phyloP scores from a whole-genome alignment of 768 basidiomycete species.

The Harrya chromipes region DNA sequence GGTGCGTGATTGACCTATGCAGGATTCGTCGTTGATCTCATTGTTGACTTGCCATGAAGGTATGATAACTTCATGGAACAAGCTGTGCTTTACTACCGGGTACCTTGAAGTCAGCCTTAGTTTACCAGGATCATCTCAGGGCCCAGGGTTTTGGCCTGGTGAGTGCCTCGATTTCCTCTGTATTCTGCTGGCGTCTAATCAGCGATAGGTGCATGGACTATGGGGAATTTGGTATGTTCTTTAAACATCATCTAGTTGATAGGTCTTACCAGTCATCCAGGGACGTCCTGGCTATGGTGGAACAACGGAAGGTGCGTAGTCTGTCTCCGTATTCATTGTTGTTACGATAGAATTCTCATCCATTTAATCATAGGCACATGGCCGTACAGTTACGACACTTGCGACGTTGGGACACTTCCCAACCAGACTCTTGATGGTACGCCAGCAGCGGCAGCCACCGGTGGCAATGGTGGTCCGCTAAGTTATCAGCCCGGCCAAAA shows the following conservation, averaged over 20 bases:
- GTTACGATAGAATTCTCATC: not conserved
- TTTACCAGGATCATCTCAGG: conserved; percentile 58
- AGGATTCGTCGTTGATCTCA: not conserved
- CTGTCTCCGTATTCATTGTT: not conserved
- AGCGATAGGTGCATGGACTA: conserved; percentile 59
- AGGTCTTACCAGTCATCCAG: conserved; percentile 39
- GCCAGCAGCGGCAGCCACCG: conserved; percentile 58
- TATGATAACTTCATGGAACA: conserved; percentile 88
- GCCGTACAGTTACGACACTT: conserved; percentile 83
- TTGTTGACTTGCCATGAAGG: conserved; percentile 33
- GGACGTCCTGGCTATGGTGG: conserved; percentile 88
- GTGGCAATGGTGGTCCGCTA: conserved; percentile 43
- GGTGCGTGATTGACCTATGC: conserved; percentile 41
- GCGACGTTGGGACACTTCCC: conserved; percentile 83
- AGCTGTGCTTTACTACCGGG: conserved; percentile 91
- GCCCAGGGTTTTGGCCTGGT: conserved; percentile 87
- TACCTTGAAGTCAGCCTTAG: conserved; percentile 84
- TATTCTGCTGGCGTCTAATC: conserved; percentile 3
- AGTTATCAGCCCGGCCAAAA: conserved; percentile 87
- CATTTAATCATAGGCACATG: conserved; percentile 40
- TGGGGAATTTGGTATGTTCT: conserved; percentile 58
- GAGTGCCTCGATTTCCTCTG: conserved; percentile 28
- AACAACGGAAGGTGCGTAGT: conserved; percentile 67
- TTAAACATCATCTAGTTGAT: not conserved
- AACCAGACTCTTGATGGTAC: conserved; percentile 70